Base-by-base conservation (phyloP, 768 basidiomycete species). In the Boletus sp. region DNA sequence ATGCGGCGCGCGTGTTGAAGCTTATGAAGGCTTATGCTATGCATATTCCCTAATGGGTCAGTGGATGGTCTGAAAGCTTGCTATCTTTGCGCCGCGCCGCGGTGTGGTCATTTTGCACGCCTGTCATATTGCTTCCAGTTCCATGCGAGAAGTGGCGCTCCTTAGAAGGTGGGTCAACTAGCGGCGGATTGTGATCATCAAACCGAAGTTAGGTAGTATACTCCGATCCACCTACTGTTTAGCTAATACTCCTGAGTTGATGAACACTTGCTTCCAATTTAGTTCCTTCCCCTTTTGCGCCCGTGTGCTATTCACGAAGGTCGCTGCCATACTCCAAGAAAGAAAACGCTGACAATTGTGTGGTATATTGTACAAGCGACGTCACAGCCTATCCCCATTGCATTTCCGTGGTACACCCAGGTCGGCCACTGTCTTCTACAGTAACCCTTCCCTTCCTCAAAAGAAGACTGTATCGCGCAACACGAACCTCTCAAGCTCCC, bases 391-490 rank as follows among this genome's bases (percentile, higher is more conserved):
- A n/a, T 50, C 45, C 44, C 29, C 42, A 11, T 48, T 44, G 28
- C 47, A 18, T 52, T 36, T 52, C 57, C 55, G 32, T 40, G 32
- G 29, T 14, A 12, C 14, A 35, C 29, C 28, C 50, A 39, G 29
- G 47, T 52, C 50, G 37, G 60, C 52, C 44, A 18, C 35, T 10
- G 42, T 30, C 7, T 20, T 24, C 40, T 4, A 24, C 35, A 12
- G 9, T 12, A 55, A 32, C 35, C 33, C 47, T 36, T 50, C 36
- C 20, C 35, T 51, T 29, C 41, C 39, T 66, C 56, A 93, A 70
- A 90, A 94, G 69, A 85, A 91, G 40, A 82, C 74, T 1, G 90
- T 90, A 57, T 84, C 75, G 54, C 77, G 75, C 67, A 82, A 72
- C n/a, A 81, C 86, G 65, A 92, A 89, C 60, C 91, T 76, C 61